Base-by-base conservation (phyloP, 2,329 filamentous ascomycete genomes). In the Cytospora mali region DNA sequence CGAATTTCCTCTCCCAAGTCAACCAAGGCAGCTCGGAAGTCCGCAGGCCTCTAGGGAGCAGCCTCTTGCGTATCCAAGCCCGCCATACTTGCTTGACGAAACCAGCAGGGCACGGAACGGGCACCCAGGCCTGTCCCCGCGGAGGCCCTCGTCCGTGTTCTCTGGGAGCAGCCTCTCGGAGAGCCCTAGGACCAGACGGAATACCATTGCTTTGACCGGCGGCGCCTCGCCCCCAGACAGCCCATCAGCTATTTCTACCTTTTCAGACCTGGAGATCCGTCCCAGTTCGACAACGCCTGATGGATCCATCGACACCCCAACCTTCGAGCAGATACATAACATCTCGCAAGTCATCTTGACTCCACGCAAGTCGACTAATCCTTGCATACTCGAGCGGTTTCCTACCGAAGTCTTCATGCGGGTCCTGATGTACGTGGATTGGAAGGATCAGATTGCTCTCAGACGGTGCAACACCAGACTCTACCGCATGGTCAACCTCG, bases 371-470 rank as follows among this genome's bases (percentile, higher is more conserved):
- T 31, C 52, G 7, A 33, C 21, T 5, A 51, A 50, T 16, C 39
- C 18, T 9, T 65, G 60, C 16, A 61, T 46, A 13, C 46, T 65
- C 2, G 63, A 65, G 49, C 46, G 39, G 10, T 58, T 62, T n/a
- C 63, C 60, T 3, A 54, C 16, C 16, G 33, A 65, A 10, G 23
- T 65, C 9, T 62, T 65, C 55, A 65, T 65, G 63, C 55, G 63
- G 33, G 60, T 62, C 51, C 62, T 65, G 63, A 16, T 65, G 49
- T 55, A 62, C 51, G 55, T 46, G 13, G 52, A 50, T 13, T 65
- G 42, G 28, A 65, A 60, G 28, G 6, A 59, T 18, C 63, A 65
- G 10, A 33, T 57, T 4, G n/a, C 59, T 4, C 55, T 65, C n/a
- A 60, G 50, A 29, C 48, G 39, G 16, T 65, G 59, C 55, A 65